Evolutionary conservation across 1,139 yeast genomes (phyloP), one percentile per base, ranked within the genome.

Genomic region (Taphrina wiesneri): DNA sequence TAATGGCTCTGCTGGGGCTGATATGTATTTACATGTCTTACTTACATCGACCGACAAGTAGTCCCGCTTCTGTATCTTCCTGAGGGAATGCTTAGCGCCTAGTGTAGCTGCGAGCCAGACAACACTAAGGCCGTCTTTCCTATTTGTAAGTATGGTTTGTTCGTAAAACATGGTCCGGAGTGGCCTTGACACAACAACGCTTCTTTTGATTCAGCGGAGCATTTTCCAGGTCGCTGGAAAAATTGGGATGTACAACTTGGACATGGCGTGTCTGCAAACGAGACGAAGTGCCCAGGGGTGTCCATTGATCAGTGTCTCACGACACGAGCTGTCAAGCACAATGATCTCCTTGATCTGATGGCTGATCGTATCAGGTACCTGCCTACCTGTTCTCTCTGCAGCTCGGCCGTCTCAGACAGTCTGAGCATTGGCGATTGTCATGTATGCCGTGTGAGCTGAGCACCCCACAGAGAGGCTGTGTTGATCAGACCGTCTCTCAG

Each of bases 1-100:
- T 25, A 77, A 70, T 0, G 77, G 74, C 61, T 70, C 71, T 9
- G 73, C 67, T 5, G 74, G 74, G 47, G 66, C 63, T 15, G 65
- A 56, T 2, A 72, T 63, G n/a, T 67, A 51, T 11, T 56, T 51
- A 60, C 74, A 72, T 13, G 73, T 72, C 23, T 67, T 66, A 3
- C 70, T 65, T 19, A 72, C 70, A 28, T 72, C 63, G 1, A 72
- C 73, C 2, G 70, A 66, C n/a, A 72, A 47, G 28, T 71, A 69
- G 34, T 72, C 73, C 65, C 65, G 65, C 39, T 70, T 68, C 7
- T 71, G 70, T 7, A 71, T 68, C 32, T 65, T 67, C 46, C 63
- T 69, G 41, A 71, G 41, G 2, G 70, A 59, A 13, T 72, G 70
- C 45, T 71, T 70, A 11, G 69, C 47, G 6, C 73, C 73, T 9